Evolutionary conservation across 495 filamentous ascomycete genomes (phyloP), one percentile per base, ranked within the genome.

Genomic region (Penicillium macrosclerotiorum): DNA sequence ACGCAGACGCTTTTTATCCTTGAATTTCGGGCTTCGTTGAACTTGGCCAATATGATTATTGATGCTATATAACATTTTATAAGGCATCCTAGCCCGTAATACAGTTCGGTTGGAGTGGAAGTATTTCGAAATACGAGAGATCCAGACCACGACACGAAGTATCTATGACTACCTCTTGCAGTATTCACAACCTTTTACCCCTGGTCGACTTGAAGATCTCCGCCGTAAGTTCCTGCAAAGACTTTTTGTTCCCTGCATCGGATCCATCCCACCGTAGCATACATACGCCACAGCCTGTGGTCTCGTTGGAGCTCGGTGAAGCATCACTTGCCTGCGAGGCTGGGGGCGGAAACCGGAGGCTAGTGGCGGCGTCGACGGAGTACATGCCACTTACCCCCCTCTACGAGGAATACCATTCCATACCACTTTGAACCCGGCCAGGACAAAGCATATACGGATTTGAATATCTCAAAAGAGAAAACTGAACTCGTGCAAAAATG

Each of bases 321-420:
- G 30, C 48, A 45, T 44, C 46, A 34, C 42, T 3, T 34, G 37
- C 6, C 30, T 29, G 1, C n/a, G 33, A 20, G 2, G 14, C 49
- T 34, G 34, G 34, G 9, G 68, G 54, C 3, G 70, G 54, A 47
- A 57, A 78, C 9, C 55, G 50, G 6, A 48, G 54, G 58, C 66
- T 75, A 24, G 67, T 76, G 20, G 67, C 65, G 12, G 60, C 57
- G 53, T 66, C n/a, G n/a, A n/a, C n/a, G n/a, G n/a, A n/a, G 75
- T 36, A 75, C 51, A 52, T 75, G 71, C 13, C 74, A 57, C 42
- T 71, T 57, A 5, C 71, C 72, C 22, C 71, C 70, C 45, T 76
- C 71, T 5, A 64, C 55, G 17, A 65, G 30, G 7, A 60, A 46
- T 6, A 74, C 58, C 39, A 54, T 39, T 22, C 60, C 61, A 46